These are phyloP conservation scores for Jamesozyma jinghongensis DNA, from an alignment of 805 yeast species.

Conservation along the genomic window DNA sequence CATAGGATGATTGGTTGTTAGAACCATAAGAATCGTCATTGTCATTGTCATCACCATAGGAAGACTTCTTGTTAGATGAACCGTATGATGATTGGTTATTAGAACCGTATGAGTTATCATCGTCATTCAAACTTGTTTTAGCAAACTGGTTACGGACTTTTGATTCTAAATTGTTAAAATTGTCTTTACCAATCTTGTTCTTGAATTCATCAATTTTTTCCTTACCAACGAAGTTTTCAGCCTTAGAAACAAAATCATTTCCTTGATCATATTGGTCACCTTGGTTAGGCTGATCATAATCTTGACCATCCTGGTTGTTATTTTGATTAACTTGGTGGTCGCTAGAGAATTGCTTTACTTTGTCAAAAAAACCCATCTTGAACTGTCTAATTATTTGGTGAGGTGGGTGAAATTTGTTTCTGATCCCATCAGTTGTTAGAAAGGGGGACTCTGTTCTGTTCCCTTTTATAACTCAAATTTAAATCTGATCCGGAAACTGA, in stretches of 20 bases:
- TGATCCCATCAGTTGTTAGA: neutral
- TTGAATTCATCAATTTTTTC: slow-evolving; percentile 25
- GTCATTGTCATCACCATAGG: slow-evolving; percentile 18
- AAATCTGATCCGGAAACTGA: too few relatives aligned
- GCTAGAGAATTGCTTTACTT: slow-evolving; percentile 31
- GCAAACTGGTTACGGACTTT: slow-evolving; percentile 24
- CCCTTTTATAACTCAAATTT: too few relatives aligned
- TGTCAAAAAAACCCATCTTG: slow-evolving; percentile 38
- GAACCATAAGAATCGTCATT: slow-evolving; percentile 19
- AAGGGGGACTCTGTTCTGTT: too few relatives aligned
- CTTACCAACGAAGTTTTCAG: slow-evolving; percentile 26
- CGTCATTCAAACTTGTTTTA: slow-evolving; percentile 21
- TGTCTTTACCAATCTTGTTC: slow-evolving; percentile 27
- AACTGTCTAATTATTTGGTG: neutral
- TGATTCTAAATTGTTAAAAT: slow-evolving; percentile 25
- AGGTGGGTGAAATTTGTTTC: neutral
- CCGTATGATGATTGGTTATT: slow-evolving; percentile 19
- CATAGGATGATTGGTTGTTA: slow-evolving; percentile 18
- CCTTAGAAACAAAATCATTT: slow-evolving; percentile 25
- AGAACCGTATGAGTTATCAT: slow-evolving; percentile 24
- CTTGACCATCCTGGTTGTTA: slow-evolving; percentile 17
- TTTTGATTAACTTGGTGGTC: slow-evolving; percentile 2
- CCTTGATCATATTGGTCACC: slow-evolving; percentile 14
- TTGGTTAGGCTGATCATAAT: slow-evolving; percentile 24
- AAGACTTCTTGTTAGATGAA: slow-evolving; percentile 10